A percentile compares a stretch with the other conserved stretches of the same genome.
Evolutionary conservation across 139 green algal genomes (phyloP).

Genomic region (Coelastrella sp.): DNA sequence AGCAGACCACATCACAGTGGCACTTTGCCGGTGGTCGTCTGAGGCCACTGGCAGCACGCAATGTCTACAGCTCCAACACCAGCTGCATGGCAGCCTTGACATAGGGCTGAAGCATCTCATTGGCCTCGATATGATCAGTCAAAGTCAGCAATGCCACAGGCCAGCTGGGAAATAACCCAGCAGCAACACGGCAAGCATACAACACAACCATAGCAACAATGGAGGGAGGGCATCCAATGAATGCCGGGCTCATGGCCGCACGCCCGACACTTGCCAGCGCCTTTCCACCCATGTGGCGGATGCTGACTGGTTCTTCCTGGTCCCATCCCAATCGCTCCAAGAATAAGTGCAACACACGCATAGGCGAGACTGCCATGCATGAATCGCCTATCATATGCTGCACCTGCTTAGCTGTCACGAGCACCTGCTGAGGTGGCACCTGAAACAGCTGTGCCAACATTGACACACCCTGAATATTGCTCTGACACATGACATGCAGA

Average conservation of each 20-base stretch:
- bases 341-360: conserved; percentile 63
- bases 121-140: background rate
- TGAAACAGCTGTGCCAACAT: conserved; percentile 6
- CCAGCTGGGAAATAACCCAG: conserved; percentile 33
- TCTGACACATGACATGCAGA: conserved; percentile 46
- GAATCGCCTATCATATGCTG: conserved; percentile 35
- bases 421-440: background rate
- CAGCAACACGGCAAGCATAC: conserved; percentile 54
- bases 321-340: conserved; percentile 60
- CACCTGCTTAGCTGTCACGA: background rate
- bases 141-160: conserved; percentile 19
- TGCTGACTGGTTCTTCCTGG: background rate
- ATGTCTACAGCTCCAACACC: conserved; percentile 16
- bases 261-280: background rate
- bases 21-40: too few relatives aligned
- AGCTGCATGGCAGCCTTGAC: conserved; percentile 36
- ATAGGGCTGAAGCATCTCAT: conserved; percentile 34
- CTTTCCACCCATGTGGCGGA: conserved; percentile 10
- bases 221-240: conserved; percentile 73
- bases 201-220: conserved; percentile 70
- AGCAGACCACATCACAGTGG: too few relatives aligned
- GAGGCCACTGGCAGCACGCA: background rate
- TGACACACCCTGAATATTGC: background rate
- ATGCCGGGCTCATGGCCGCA: conserved; percentile 44
- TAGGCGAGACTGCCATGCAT: conserved; percentile 53